Base-by-base conservation (phyloP, 495 filamentous ascomycete genomes). In the Trichocladium antarcticum region DNA sequence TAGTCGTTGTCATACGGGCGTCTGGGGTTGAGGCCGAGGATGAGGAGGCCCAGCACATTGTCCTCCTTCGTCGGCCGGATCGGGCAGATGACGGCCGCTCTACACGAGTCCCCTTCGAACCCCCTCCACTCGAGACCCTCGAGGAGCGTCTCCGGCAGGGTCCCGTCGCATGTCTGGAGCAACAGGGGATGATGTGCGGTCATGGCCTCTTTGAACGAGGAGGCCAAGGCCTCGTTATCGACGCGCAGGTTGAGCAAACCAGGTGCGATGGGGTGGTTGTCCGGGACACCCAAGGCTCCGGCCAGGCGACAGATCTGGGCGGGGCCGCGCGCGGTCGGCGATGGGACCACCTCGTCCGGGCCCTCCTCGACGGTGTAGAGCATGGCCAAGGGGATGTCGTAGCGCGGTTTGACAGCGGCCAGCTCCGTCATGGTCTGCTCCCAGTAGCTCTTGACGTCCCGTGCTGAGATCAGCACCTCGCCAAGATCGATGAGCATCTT, bases 1-100 rank as follows among this genome's bases (percentile, higher is more conserved):
- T 84, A 84, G 57, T 83, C 80, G 57, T 82, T 78, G 60, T 84
- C 80, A 54, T 79, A 82, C 0, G 79, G 80, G 38, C 79, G 66
- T 27, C 80, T 60, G 21, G 80, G 78, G 60, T 83, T 83, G 8
- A 81, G 58, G 17, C 80, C 80, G 41, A 83, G 65, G 5, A 82
- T 65, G 19, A 83, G 61, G 36, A 82, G 73, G 0, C 80, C 80
- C 41, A 82, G 65, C 1, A 61, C 64, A 1, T 67, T 70, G 19
- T 74, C 68, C 9, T 73, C 74, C 27, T 72, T 80, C 6, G 78
- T 80, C 1, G 79, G 74, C 48, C 79, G 75, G 15, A 83, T 75
- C 3, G 80, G 76, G 54, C 74, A 79, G 22, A 81, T 68, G 10
- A 83, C 75, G 14, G 74, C 77, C 9, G 75, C 69, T 11, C 69